Base-by-base conservation (phyloP, 805 yeast species). In the Clavispora fructus region DNA sequence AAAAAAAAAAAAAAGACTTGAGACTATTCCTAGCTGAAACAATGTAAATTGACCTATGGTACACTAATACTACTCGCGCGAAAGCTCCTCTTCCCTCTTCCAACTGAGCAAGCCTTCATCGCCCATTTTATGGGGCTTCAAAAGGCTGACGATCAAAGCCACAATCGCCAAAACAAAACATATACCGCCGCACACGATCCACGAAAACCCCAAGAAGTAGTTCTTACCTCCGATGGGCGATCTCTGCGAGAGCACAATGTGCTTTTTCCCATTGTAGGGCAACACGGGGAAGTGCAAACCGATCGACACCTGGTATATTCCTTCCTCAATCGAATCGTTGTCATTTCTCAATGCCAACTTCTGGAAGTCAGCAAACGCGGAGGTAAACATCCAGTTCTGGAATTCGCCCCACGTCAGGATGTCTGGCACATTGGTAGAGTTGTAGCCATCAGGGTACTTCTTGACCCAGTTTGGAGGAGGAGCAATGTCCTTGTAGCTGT, bases 251-350 rank as follows among this genome's bases (percentile, higher is more conserved):
- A 87, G 53, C 57, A 79, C 86, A 25, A 87, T 63, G 46, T 75
- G 79, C 62, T 87, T 87, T 46, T 78, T 76, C 45, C 92, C 92
- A 7, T 81, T 68, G 61, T 74, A 87, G 31, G 78, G 81, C 23
- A 71, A 68, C 2, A 86, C 92, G 6, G 95, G 95, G 81, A 86
- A 87, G 55, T 87, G 90, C 50, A 86, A 69, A 0, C 90, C 94
- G 35, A 84, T 74, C 35, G 75, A 67, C 17, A 83, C 68, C 62
- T 84, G 80, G 58, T 86, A 87, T 11, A 71, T 71, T 35, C 94
- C 94, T 6, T 71, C 68, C 11, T 64, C 59, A 50, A 86, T 63
- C 1, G 65, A 64, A 35, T 80, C 83, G 41, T 79, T 60, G 49
- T 78, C 82, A 58, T 85, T 85, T 60, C 87, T 74, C 44, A 79